Conservation (phyloP, 805 yeast species). For the Kazachstania viticola region DNA sequence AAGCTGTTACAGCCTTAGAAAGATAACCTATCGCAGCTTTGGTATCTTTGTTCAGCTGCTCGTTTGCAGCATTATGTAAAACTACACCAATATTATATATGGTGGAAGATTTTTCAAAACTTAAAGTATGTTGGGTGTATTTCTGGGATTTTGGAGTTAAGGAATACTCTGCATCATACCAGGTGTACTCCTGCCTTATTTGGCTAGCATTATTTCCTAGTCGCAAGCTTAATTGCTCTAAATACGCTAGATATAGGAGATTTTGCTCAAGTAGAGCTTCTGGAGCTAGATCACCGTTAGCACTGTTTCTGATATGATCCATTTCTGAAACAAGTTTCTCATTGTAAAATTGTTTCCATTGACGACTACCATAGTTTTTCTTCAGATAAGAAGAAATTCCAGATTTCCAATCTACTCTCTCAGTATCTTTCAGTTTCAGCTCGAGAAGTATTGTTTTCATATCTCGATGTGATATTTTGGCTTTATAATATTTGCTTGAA, state of each 20-base stretch:
- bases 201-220: conserved; percentile 51
- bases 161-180: conserved; percentile 66
- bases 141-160: conserved; percentile 22
- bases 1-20: conserved; percentile 73
- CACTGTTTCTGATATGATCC: conserved; percentile 20
- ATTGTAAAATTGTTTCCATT: conserved; percentile 24
- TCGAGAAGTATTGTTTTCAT: conserved; percentile 20
- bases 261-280: conserved; percentile 25
- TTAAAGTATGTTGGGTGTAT: conserved; percentile 63
- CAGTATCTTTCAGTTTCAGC: conserved; percentile 23
- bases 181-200: conserved; percentile 53
- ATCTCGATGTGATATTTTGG: too few relatives aligned
- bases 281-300: conserved; percentile 24
- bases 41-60: conserved; percentile 31
- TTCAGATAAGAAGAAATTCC: conserved; percentile 21
- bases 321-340: conserved; percentile 17
- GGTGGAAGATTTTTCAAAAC: conserved; percentile 81
- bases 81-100: conserved; percentile 69
- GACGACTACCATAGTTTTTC: conserved; percentile 21
- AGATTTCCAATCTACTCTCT: conserved; percentile 21
- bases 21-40: conserved; percentile 50
- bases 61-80: conserved; percentile 40
- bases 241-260: conserved; percentile 64
- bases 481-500: too few relatives aligned
- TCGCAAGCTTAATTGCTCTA: conserved; percentile 70